phyloP scores from a whole-genome alignment of 805 yeast genomes.

The Starmerella sirachaensis region DNA sequence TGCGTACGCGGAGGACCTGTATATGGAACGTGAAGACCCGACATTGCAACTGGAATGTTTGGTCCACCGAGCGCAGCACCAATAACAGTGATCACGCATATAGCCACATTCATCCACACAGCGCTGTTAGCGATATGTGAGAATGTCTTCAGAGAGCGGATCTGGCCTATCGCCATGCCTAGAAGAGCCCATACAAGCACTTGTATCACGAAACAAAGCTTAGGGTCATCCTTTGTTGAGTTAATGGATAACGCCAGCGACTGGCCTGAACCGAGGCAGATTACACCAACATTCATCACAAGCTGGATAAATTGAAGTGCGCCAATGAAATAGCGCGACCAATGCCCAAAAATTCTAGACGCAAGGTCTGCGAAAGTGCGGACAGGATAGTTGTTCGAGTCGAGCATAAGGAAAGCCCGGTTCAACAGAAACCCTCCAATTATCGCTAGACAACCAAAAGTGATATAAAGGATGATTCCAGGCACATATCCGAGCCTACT shows the following conservation, averaged over 20 bases:
- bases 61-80: too few relatives aligned
- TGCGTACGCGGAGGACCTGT: constrained; percentile 5
- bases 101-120: constrained; percentile 36
- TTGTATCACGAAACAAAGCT: constrained; percentile 33
- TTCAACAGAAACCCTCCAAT: constrained; percentile 34
- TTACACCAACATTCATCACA: constrained; percentile 35
- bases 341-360: constrained; percentile 31
- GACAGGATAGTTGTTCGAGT: constrained; percentile 36
- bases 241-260: constrained; percentile 32
- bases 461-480: constrained; percentile 33
- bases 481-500: constrained; percentile 37
- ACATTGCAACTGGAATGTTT: too few relatives aligned
- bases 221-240: constrained; percentile 11
- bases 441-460: constrained; percentile 35
- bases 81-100: constrained; percentile 36
- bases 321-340: constrained; percentile 29
- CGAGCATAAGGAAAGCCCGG: constrained; percentile 30
- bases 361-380: constrained; percentile 35
- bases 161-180: constrained; percentile 35
- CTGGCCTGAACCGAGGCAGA: constrained; percentile 34
- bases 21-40: too few relatives aligned
- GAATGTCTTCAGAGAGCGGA: constrained; percentile 31
- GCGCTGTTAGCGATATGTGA: constrained; percentile 36
- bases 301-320: constrained; percentile 34
- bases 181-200: constrained; percentile 35